Evolutionary conservation across 1,284 basidiomycete species (phyloP).

Genomic region (Boletus smithii): DNA sequence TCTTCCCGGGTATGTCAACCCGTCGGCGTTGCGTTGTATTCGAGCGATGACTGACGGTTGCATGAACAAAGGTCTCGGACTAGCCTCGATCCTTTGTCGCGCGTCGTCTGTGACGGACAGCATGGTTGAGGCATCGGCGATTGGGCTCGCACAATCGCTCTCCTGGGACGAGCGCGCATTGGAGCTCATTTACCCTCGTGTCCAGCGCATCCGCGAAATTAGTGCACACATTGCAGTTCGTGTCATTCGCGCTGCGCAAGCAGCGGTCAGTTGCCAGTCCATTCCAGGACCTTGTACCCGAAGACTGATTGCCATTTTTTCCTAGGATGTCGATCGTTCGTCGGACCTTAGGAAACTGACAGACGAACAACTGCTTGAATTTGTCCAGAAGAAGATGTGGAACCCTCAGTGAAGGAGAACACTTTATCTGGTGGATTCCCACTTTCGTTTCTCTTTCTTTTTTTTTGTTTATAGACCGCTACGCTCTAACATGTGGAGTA

Average conservation of each 20-base stretch:
- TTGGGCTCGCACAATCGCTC: conserved; percentile 77
- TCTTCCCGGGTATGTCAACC: conserved; percentile 55
- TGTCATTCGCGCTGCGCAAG: conserved; percentile 78
- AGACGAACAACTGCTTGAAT: conserved; percentile 53
- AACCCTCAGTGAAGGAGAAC: conserved; percentile 39
- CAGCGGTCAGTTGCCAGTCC: conserved; percentile 48
- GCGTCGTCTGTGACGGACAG: conserved; percentile 66
- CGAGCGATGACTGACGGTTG: conserved; percentile 1
- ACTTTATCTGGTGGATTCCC: neutral
- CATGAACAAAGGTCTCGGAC: conserved; percentile 57
- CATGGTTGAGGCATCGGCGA: conserved; percentile 78
- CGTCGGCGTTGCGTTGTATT: conserved; percentile 11
- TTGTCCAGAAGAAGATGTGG: conserved; percentile 70
- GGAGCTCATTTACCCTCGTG: conserved; percentile 72
- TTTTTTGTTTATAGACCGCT: neutral
- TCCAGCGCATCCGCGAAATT: conserved; percentile 82
- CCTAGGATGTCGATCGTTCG: conserved; percentile 58
- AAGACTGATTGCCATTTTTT: neutral
- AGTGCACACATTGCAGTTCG: conserved; percentile 68
- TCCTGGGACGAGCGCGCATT: conserved; percentile 65
- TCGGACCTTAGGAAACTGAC: conserved; percentile 51
- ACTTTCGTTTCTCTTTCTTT: neutral
- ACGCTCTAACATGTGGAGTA: neutral
- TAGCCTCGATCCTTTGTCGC: conserved; percentile 73
- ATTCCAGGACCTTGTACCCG: neutral